Conservation (phyloP, 495 filamentous ascomycete species). For the Gamarada debralockiae region DNA sequence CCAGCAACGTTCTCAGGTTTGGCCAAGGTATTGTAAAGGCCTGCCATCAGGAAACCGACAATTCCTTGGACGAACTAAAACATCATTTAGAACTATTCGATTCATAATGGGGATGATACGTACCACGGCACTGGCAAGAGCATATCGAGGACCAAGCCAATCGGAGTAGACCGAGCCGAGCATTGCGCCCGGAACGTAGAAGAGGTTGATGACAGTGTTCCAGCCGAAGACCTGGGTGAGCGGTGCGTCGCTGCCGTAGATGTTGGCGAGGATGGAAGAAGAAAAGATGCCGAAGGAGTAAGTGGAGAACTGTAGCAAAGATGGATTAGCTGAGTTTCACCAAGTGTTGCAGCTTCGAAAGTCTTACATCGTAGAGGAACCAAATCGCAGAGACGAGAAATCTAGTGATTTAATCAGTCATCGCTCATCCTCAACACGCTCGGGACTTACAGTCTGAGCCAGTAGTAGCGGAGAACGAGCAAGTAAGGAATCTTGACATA, state of each 20-base stretch:
- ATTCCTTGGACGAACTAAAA: conserved; percentile 72
- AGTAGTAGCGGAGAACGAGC: conserved; percentile 54
- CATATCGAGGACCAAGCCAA: conserved; percentile 68
- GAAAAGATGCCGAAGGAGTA: conserved; percentile 83
- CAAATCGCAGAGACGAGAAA: conserved; percentile 64
- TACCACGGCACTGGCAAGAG: no score
- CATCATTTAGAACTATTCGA: no score
- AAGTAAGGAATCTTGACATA: conserved; percentile 52
- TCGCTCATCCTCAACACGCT: no score
- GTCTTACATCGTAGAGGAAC: conserved; percentile 78
- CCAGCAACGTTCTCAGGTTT: conserved; percentile 61
- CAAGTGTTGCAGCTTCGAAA: neutral
- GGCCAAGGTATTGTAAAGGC: conserved; percentile 60
- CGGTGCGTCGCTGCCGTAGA: conserved; percentile 37
- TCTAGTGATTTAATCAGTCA: no score
- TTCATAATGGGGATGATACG: no score
- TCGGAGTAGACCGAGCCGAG: conserved; percentile 73
- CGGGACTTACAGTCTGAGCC: conserved; percentile 60
- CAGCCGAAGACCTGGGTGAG: conserved; percentile 79
- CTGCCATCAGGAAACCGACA: conserved; percentile 87
- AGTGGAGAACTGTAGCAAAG: conserved; percentile 47
- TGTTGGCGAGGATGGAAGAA: conserved; percentile 53
- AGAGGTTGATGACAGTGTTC: conserved; percentile 79
- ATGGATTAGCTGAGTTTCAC: conserved; percentile 4
- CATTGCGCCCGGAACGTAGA: conserved; percentile 81